Base-by-base conservation (phyloP, 2,329 filamentous ascomycete species). In the Seiridium unicorne region DNA sequence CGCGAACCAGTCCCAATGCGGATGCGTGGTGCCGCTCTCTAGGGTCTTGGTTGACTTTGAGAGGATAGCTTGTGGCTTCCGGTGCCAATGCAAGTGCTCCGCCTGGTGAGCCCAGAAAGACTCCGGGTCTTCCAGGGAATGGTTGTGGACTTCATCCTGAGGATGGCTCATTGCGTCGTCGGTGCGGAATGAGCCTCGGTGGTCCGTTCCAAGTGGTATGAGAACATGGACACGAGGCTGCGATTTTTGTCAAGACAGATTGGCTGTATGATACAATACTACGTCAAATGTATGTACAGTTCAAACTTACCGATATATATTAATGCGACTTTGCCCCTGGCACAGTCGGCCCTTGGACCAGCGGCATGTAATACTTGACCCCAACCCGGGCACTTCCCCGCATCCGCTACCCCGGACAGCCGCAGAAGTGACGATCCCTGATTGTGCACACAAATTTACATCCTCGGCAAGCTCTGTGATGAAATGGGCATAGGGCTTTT, bases 1-100 rank as follows among this genome's bases (percentile, higher is more conserved):
- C 0, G 91, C 86, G 67, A 96, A 97, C 94, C 94, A 98, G 63
- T 87, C 85, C 93, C 93, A 97, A 70, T 90, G 87, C 47, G 86
- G 82, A 71, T 96, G 88, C 13, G 80, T 78, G n/a, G 80, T 76
- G 59, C 87, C 88, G 64, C 77, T 84, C 57, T 80, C 75, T 3
- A 95, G 79, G 6, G 79, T 85, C 74, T 91, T 93, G 53, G 81
- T 85, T 26, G 80, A 83, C 44, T 77, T 79, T 3, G 77, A 77
- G 31, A 96, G 81, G 0, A 85, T 84, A 0, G 81, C 79, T 10
- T 83, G 83, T 6, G 93, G 93, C 58, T 84, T 82, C 69, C 86
- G 89, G 75, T 96, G 89, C 93, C 93, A 97, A 73, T 89, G 77
- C 3, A 98, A 79, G 31, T 90, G 84, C 49, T 86, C 80, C 4